Base-by-base conservation (phyloP, 352 stramenopile species). In the Pythium dissimile region DNA sequence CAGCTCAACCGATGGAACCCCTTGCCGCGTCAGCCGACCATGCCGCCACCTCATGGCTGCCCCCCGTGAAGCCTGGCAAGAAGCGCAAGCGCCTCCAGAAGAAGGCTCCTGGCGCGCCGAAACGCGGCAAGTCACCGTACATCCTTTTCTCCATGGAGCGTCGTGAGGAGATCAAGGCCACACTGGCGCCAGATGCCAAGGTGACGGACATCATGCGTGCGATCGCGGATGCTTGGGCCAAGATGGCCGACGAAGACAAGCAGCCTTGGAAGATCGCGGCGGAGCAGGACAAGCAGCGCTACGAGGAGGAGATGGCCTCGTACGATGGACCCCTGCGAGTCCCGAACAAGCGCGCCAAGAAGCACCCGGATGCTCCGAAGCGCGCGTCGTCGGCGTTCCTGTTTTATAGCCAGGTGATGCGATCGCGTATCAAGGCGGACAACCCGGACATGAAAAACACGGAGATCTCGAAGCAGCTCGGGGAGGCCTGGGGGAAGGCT, bases 391-490 rank as follows among this genome's bases (percentile, higher is more conserved):
- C 86, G 27, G 90, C 95, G 18, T 98, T 98, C 63, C 75, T 98
- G 9, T 98, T 96, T 71, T 98, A 97, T 68, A 94, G 86, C 35
- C 82, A 97, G 53, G 86, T 92, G 20, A 96, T 96, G 73, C 77
- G 92, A 15, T 73, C 83, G 26, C 66, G 81, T 24, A 92, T 98
- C 42, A 97, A 98, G 70, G 67, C 81, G 3, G 81, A 97, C 48
- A 87, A 98, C 71, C 92, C 92, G 39, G 86, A 96, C 48, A 97
- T 98, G 86, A 95, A 96, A 59, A 98, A 98, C 69, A 97, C 92
- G 63, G 94, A 98, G 51, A 96, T 98, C 62, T 98, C 93, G 11
- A 93, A 95, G 66, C 77, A 97, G 46, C 68, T 98, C 23, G 94
- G 94, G 20, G 90, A 98, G 61, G 84, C 90, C 5, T 98, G 95